phyloP scores from a whole-genome alignment of 768 basidiomycete species.

The Pilatotrama ljubarskyi region DNA sequence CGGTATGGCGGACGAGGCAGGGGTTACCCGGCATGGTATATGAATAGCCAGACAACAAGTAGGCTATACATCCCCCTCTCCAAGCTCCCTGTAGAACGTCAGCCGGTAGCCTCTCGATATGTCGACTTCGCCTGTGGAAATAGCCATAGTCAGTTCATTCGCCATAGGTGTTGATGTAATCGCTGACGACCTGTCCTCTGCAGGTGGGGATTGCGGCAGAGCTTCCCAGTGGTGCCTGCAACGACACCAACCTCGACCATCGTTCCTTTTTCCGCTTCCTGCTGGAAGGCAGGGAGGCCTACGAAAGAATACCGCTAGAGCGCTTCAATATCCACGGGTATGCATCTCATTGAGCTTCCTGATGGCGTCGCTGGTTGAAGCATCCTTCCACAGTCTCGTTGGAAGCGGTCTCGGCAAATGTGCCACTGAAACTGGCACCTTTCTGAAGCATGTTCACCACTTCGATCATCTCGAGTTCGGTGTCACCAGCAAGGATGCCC shows the following conservation, averaged over 20 bases:
- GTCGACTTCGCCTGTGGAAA: no score
- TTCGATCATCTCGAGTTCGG: slow-evolving; percentile 46
- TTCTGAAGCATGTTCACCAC: slow-evolving; percentile 37
- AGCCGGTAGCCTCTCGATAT: no score
- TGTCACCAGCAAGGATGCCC: slow-evolving; percentile 38
- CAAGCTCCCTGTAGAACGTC: no score
- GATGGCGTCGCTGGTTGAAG: no score
- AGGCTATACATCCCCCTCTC: no score
- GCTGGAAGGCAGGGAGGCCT: slow-evolving; percentile 33
- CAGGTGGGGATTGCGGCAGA: slow-evolving; percentile 43
- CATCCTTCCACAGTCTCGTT: no score
- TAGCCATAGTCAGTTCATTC: no score
- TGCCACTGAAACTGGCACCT: slow-evolving; percentile 34
- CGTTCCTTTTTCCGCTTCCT: slow-evolving; percentile 40
- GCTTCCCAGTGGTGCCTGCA: slow-evolving; percentile 37
- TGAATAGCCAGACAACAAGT: no score
- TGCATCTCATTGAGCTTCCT: slow-evolving; percentile 17
- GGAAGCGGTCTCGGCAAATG: not conserved
- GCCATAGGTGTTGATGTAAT: no score
- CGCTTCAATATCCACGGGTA: slow-evolving; percentile 38
- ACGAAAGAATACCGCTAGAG: slow-evolving; percentile 33
- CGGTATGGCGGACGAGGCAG: no score
- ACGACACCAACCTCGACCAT: slow-evolving; percentile 38
- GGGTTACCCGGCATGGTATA: no score
- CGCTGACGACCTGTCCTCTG: no score